These are phyloP conservation scores for Conidiobolus incongruus DNA, from an alignment of 371 early-diverging fungal species.

Conservation along the genomic window DNA sequence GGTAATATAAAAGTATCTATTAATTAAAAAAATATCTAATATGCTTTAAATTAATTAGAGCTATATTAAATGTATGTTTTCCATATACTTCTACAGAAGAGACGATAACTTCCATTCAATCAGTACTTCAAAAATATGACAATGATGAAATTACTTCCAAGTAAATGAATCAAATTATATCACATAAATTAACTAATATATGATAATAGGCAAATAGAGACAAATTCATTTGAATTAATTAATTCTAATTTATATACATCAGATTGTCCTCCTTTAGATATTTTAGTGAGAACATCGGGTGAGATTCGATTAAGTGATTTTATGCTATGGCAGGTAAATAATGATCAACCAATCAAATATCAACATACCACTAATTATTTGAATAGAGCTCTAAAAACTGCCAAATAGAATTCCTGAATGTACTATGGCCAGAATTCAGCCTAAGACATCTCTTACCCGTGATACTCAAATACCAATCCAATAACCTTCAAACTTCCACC, in stretches of 20 bases:
- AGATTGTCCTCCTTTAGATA: constrained; percentile 59
- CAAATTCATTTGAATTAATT: constrained; percentile 39
- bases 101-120: constrained; percentile 25
- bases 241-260: constrained; percentile 40
- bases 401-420: constrained; percentile 65
- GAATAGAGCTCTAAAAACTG: constrained; percentile 21
- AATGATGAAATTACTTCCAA: constrained; percentile 20
- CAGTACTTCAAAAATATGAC: constrained; percentile 22
- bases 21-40: constrained; percentile 8
- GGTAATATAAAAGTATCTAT: constrained; percentile 11
- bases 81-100: constrained; percentile 95
- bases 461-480: constrained; percentile 66
- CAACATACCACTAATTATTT: background rate
- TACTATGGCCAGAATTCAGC: constrained; percentile 88
- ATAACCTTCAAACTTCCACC: too few relatives aligned
- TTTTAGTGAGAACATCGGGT: constrained; percentile 94
- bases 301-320: constrained; percentile 95
- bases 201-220: constrained; percentile 7
- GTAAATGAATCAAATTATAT: constrained; percentile 11
- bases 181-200: background rate
- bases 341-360: background rate
- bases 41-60: constrained; percentile 10
- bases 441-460: constrained; percentile 66
- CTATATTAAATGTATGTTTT: constrained; percentile 80
- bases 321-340: constrained; percentile 75